A percentile compares a stretch with the other conserved stretches of the same genome.
Conservation (phyloP, 2,329 filamentous ascomycete genomes). For the Fusarium torulosum region DNA sequence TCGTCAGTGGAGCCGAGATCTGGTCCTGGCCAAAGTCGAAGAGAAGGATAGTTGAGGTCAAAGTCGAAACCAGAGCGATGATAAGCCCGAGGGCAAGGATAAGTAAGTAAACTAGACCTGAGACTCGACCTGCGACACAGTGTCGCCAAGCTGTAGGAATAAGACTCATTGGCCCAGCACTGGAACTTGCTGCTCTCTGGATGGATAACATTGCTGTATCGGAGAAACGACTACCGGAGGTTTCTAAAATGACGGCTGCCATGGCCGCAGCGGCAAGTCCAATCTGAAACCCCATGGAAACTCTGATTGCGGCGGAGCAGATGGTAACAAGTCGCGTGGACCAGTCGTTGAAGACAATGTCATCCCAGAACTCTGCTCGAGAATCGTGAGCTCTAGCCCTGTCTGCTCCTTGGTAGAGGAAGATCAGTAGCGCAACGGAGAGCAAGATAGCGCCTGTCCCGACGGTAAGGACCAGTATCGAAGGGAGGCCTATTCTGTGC, state of each 20-base stretch:
- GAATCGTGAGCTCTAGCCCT: slow-evolving; percentile 3
- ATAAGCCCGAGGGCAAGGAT: neutral
- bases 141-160: slow-evolving; percentile 17
- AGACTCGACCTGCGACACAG: neutral
- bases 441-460: slow-evolving; percentile 13
- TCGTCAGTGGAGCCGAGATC: neutral
- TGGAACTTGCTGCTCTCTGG: slow-evolving; percentile 14
- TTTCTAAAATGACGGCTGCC: slow-evolving; percentile 26
- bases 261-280: slow-evolving; percentile 21
- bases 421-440: slow-evolving; percentile 18
- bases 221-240: slow-evolving; percentile 1
- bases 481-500: slow-evolving; percentile 12
- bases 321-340: slow-evolving; percentile 27
- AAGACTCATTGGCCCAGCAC: slow-evolving; percentile 3
- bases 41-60: slow-evolving; percentile 32
- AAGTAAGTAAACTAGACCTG: slow-evolving; percentile 1
- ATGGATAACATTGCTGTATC: slow-evolving; percentile 21
- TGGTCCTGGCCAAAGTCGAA: slow-evolving; percentile 19
- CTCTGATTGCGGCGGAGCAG: slow-evolving; percentile 22
- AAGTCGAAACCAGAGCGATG: slow-evolving; percentile 6
- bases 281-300: slow-evolving; percentile 20
- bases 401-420: slow-evolving; percentile 16
- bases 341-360: slow-evolving; percentile 17
- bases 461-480: neutral
- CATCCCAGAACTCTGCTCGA: slow-evolving; percentile 15